These are phyloP conservation scores for Sclerotinia subarctica DNA, from an alignment of 2,329 filamentous ascomycete genomes.

Conservation along the genomic window DNA sequence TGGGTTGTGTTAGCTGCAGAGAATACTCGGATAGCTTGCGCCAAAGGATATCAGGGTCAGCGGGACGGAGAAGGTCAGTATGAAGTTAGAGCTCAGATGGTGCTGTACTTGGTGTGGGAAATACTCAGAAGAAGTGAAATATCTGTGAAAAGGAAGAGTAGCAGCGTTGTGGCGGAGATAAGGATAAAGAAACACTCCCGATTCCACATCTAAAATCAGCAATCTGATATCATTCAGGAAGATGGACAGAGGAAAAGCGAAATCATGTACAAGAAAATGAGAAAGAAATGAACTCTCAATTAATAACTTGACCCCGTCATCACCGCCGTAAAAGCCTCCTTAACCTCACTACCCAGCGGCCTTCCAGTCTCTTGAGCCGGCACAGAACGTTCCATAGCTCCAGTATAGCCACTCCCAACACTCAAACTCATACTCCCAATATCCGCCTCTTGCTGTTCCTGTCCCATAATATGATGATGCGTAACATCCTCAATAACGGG, in stretches of 20 bases:
- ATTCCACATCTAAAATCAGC: too few species aligned
- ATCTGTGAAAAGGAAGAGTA: not conserved
- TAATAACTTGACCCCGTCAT: conserved; percentile 18
- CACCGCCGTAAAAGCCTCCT: conserved; percentile 22
- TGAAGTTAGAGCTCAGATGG: too few species aligned
- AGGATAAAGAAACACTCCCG: not conserved
- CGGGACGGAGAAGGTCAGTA: too few species aligned
- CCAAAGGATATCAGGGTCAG: too few species aligned
- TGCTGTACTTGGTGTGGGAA: rapidly evolving
- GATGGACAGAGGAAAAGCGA: not conserved
- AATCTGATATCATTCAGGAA: not conserved
- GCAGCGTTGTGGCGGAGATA: not conserved
- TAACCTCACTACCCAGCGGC: conserved; percentile 14
- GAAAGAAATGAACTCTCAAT: not conserved
- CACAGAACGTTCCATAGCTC: not conserved
- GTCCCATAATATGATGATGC: not conserved
- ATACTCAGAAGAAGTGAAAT: not conserved
- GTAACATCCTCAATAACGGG: conserved; percentile 14
- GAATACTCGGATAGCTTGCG: too few species aligned
- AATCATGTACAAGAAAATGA: not conserved
- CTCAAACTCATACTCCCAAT: not conserved
- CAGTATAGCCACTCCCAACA: conserved; percentile 9
- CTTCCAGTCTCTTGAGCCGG: not conserved
- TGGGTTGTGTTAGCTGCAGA: too few species aligned
- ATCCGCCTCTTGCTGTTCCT: not conserved